phyloP scores from a whole-genome alignment of 345 rosid genomes.

The Dipteronia dyeriana region DNA sequence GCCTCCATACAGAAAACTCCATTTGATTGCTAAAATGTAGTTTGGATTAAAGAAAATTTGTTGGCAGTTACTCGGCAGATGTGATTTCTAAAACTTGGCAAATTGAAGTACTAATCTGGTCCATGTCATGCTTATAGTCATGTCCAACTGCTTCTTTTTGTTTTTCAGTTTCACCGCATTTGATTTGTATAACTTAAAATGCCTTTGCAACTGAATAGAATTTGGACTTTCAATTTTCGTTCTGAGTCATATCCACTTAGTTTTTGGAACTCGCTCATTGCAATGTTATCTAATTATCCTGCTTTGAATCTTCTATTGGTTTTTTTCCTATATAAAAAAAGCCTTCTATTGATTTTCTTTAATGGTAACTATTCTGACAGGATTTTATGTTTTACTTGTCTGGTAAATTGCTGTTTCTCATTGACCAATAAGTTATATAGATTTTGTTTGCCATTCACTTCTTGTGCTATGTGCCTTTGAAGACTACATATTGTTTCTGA shows the following conservation, averaged over 20 bases:
- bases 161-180: no score
- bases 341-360: background rate
- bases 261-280: background rate
- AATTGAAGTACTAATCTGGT: background rate
- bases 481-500: no score
- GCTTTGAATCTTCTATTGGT: background rate
- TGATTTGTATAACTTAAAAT: background rate
- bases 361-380: conserved; percentile 6
- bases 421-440: conserved; percentile 19
- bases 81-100: background rate
- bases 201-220: background rate
- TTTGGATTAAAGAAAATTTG: background rate
- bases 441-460: conserved; percentile 2
- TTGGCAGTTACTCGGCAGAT: background rate
- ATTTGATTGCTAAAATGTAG: background rate
- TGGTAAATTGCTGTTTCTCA: conserved; percentile 11
- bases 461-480: background rate
- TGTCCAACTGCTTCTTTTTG: background rate
- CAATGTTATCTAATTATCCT: background rate
- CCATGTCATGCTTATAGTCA: background rate
- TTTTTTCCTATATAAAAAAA: no score
- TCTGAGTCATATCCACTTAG: background rate
- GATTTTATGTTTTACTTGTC: conserved; percentile 29
- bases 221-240: background rate
- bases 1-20: background rate